phyloP scores from a whole-genome alignment of 2,329 filamentous ascomycete species.

The Xylariaceae sp. region DNA sequence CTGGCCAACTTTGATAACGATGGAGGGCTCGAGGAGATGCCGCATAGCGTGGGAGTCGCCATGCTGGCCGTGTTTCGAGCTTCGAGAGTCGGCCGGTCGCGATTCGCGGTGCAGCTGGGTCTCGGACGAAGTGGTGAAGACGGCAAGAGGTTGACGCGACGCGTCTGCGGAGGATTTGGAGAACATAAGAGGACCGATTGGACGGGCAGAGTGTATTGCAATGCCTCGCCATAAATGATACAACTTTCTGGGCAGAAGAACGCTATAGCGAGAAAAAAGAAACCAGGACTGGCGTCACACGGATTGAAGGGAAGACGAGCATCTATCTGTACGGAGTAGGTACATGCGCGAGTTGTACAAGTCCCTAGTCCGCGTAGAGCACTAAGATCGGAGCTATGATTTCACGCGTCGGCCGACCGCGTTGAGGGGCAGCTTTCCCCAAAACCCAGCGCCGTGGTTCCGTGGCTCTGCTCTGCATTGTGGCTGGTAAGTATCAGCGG shows the following conservation, averaged over 20 bases:
- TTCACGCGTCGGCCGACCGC: constrained; percentile 11
- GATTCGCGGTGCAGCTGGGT: constrained; percentile 28
- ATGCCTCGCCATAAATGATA: no score
- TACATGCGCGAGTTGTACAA: no score
- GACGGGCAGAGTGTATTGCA: no score
- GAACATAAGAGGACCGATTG: constrained; percentile 29
- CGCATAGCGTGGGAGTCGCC: constrained; percentile 37
- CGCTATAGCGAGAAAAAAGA: no score
- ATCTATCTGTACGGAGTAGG: no score
- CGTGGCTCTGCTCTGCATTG: background rate
- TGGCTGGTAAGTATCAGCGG: background rate
- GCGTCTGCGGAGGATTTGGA: constrained; percentile 32
- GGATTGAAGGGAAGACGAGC: no score
- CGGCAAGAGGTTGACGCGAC: constrained; percentile 38
- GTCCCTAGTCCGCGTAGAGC: no score
- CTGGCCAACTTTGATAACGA: constrained; percentile 42
- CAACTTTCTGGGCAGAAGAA: no score
- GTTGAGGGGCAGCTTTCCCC: constrained; percentile 13
- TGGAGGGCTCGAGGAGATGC: constrained; percentile 42
- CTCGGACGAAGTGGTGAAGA: constrained; percentile 30
- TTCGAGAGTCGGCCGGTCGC: constrained; percentile 15
- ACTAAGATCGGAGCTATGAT: background rate
- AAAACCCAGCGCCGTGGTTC: background rate
- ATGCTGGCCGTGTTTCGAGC: constrained; percentile 27
- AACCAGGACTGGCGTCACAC: no score